These are phyloP conservation scores for Mycocalia duriaeana DNA, from an alignment of 1,284 basidiomycete genomes.

Conservation along the genomic window DNA sequence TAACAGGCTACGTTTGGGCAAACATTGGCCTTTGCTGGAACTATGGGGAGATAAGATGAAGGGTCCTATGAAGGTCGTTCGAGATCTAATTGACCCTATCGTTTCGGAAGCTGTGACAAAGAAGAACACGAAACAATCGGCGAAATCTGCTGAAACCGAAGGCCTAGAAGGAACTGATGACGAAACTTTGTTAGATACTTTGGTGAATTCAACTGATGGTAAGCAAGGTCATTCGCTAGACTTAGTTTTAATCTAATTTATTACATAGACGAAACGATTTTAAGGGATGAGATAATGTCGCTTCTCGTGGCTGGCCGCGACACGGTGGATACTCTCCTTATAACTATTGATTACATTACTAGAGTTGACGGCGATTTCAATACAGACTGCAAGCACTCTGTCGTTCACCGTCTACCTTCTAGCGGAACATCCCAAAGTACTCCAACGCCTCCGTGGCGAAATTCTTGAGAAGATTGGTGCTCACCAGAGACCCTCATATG, in stretches of 20 bases:
- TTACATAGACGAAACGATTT: conserved; percentile 24
- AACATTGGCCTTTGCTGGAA: conserved; percentile 37
- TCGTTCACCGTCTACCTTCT: conserved; percentile 43
- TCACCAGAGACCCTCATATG: conserved; percentile 30
- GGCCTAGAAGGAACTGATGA: conserved; percentile 25
- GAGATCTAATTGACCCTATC: conserved; percentile 39
- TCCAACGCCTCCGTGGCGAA: conserved; percentile 34
- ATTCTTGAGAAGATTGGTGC: conserved; percentile 35
- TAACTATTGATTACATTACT: neutral
- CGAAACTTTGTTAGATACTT: conserved; percentile 34
- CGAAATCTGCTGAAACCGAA: neutral
- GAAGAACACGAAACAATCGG: conserved; percentile 4
- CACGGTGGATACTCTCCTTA: conserved; percentile 25
- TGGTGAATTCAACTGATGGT: conserved; percentile 38
- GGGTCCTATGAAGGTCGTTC: conserved; percentile 27
- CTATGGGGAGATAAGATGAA: conserved; percentile 34
- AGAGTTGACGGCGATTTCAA: neutral
- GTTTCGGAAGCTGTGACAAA: conserved; percentile 29
- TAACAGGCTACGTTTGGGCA: conserved; percentile 22
- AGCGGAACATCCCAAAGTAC: conserved; percentile 36
- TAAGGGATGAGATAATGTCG: conserved; percentile 34
- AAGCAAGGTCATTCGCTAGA: conserved; percentile 3
- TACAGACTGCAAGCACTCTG: conserved; percentile 34
- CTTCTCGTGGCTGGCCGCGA: conserved; percentile 33
- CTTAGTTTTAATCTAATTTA: neutral